phyloP scores from a whole-genome alignment of 352 stramenopile species.

The Sclerospora graminicola region DNA sequence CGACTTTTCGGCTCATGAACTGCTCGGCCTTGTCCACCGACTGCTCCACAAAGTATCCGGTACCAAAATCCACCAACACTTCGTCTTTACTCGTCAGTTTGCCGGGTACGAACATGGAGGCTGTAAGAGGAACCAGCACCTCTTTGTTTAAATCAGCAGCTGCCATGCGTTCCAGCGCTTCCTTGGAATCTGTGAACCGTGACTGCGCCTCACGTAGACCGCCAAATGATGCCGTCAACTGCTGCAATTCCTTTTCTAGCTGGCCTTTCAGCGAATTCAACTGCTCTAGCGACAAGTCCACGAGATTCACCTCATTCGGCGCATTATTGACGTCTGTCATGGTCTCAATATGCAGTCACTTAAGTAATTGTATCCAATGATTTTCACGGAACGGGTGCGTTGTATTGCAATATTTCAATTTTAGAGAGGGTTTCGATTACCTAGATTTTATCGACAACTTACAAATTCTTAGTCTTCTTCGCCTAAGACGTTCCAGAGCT shows the following conservation, averaged over 20 bases:
- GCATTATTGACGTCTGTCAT: constrained; percentile 29
- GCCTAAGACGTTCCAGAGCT: constrained; percentile 59
- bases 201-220: constrained; percentile 63
- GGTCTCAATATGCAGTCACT: background rate
- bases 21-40: constrained; percentile 76
- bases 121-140: constrained; percentile 92
- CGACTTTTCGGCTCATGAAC: constrained; percentile 90
- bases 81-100: constrained; percentile 80
- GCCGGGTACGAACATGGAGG: constrained; percentile 90
- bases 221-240: constrained; percentile 59
- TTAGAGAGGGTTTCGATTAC: no score
- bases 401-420: no score
- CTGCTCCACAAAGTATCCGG: constrained; percentile 92
- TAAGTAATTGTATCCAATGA: background rate
- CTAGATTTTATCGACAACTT: background rate
- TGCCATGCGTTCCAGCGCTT: constrained; percentile 50
- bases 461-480: constrained; percentile 7
- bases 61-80: constrained; percentile 91
- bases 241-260: constrained; percentile 75
- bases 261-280: constrained; percentile 88
- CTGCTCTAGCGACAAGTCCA: constrained; percentile 89
- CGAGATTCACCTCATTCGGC: constrained; percentile 59
- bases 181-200: constrained; percentile 75
- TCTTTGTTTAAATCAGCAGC: constrained; percentile 55
- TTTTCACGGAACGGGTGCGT: background rate